Conservation (phyloP, 228 moss, liverwort and hornwort species). For the Sphagnum fallax region DNA sequence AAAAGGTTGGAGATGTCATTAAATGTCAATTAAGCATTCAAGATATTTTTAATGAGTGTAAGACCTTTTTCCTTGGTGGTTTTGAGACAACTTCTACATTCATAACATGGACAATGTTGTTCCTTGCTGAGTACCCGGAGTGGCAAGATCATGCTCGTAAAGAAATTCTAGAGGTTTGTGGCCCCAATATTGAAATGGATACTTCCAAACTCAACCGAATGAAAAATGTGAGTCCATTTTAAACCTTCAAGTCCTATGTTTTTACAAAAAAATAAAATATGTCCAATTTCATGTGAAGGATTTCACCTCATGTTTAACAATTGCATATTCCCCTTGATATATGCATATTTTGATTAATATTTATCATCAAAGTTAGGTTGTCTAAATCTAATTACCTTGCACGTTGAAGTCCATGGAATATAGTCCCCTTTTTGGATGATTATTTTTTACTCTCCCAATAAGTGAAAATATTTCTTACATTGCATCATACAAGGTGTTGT, state of each 20-base stretch:
- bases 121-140: constrained; percentile 41
- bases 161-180: constrained; percentile 39
- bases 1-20: neutral
- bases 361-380: too few relatives aligned
- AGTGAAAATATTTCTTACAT: too few relatives aligned
- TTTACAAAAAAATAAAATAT: neutral
- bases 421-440: too few relatives aligned
- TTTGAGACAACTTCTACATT: constrained; percentile 27
- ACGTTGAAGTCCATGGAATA: too few relatives aligned
- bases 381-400: too few relatives aligned
- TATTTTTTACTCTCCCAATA: too few relatives aligned
- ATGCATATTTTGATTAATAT: too few relatives aligned
- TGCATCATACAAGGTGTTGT: too few relatives aligned
- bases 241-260: too few relatives aligned
- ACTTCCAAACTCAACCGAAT: constrained; percentile 15
- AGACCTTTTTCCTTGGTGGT: constrained; percentile 39
- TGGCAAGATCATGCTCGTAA: constrained; percentile 56
- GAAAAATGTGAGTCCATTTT: constrained; percentile 28
- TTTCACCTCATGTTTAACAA: too few relatives aligned
- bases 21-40: constrained; percentile 16
- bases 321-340: too few relatives aligned
- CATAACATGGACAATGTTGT: constrained; percentile 32
- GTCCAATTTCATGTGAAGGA: too few relatives aligned
- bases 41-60: constrained; percentile 23
- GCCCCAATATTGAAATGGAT: constrained; percentile 12